A percentile compares a stretch with the other conserved stretches of the same genome.
Evolutionary conservation across 1,284 basidiomycete species (phyloP).

Genomic region (Cutaneotrichosporon dermatis): DNA sequence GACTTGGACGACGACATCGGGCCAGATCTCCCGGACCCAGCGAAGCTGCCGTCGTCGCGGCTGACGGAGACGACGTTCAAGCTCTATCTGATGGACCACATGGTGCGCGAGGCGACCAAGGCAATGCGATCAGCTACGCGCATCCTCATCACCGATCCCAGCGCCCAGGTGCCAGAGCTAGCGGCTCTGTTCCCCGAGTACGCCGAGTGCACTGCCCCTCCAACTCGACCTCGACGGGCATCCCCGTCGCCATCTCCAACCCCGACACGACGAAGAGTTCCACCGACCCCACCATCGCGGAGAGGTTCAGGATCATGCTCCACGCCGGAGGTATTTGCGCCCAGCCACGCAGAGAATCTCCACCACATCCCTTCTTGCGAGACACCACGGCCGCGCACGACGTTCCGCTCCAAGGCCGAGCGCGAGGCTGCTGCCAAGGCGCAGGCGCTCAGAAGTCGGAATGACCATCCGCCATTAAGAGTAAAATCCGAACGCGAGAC

Average conservation of each 20-base stretch:
- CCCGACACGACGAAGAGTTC: neutral
- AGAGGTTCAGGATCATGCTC: neutral
- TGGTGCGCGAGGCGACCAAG: slow-evolving; percentile 24
- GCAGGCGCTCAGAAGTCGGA: too few relatives aligned
- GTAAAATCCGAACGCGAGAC: too few relatives aligned
- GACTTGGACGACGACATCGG: slow-evolving; percentile 13
- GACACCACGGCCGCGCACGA: neutral
- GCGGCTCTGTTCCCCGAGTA: slow-evolving; percentile 20
- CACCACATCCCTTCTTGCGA: neutral
- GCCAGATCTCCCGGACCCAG: slow-evolving; percentile 31
- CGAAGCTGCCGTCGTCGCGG: slow-evolving; percentile 29
- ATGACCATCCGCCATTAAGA: too few relatives aligned
- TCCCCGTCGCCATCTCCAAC: too few relatives aligned
- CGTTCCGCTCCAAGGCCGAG: slow-evolving; percentile 3
- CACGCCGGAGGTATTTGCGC: neutral
- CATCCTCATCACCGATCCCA: neutral
- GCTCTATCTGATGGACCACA: slow-evolving; percentile 39
- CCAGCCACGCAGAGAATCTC: neutral
- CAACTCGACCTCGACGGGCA: too few relatives aligned
- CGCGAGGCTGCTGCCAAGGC: neutral
- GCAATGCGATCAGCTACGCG: slow-evolving; percentile 9
- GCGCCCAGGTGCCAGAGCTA: slow-evolving; percentile 8
- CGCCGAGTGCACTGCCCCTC: neutral
- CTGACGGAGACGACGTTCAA: slow-evolving; percentile 39
- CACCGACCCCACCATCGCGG: neutral